Percentiles rank a stretch among this genome's conserved stretches.
phyloP scores from a whole-genome alignment of 78 protist genomes.

The Dictyostelium brefeldianum region DNA sequence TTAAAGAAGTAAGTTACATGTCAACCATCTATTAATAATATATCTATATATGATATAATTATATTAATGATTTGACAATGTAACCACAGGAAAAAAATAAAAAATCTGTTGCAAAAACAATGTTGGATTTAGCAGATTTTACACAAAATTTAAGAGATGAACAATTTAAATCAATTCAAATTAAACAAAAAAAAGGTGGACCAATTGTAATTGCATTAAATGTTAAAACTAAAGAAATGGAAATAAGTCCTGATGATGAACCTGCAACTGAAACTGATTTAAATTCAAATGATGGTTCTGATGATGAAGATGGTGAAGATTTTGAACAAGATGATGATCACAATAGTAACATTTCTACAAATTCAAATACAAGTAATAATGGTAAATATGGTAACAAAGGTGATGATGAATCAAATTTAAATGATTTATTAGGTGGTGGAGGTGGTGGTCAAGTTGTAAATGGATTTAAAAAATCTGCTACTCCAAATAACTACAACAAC shows the following conservation, averaged over 20 bases:
- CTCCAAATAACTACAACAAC: not conserved
- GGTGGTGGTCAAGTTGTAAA: no score
- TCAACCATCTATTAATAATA: no score
- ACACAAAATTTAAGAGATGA: slow-evolving; percentile 34
- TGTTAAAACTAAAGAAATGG: slow-evolving; percentile 47
- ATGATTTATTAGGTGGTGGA: not conserved
- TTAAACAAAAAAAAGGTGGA: slow-evolving; percentile 66
- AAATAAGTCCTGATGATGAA: slow-evolving; percentile 54
- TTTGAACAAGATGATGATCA: slow-evolving; percentile 26
- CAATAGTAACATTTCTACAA: slow-evolving; percentile 17
- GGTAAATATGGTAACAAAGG: not conserved
- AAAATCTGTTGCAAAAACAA: slow-evolving; percentile 58
- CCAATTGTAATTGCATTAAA: slow-evolving; percentile 22
- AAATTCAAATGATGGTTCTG: slow-evolving; percentile 71
- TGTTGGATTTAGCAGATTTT: slow-evolving; percentile 60
- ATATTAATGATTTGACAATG: no score
- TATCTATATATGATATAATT: no score
- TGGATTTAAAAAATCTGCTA: not conserved
- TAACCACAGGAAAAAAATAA: slow-evolving; percentile 60
- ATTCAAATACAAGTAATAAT: not conserved
- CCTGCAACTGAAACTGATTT: slow-evolving; percentile 72
- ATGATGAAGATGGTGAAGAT: slow-evolving; percentile 78
- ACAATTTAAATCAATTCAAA: slow-evolving; percentile 35
- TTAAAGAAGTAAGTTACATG: slow-evolving; percentile 28
- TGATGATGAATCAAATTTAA: not conserved